A percentile compares a stretch with the other conserved stretches of the same genome.
Evolutionary conservation across 2,329 filamentous ascomycete genomes (phyloP).

Genomic region (Emericellopsis cladophorae): DNA sequence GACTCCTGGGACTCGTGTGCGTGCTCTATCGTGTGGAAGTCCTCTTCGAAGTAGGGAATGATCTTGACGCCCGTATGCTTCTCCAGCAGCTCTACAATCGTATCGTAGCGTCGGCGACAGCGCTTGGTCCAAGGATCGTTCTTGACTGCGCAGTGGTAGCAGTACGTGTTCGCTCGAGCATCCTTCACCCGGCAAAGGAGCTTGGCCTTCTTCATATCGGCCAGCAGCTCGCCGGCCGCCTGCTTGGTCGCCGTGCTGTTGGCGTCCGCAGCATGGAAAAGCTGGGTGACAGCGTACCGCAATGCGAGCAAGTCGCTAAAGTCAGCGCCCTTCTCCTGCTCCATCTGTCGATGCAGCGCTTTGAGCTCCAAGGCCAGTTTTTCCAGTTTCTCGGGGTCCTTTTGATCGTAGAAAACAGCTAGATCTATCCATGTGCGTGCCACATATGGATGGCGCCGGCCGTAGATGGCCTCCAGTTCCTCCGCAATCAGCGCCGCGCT

Average conservation of each 20-base stretch:
- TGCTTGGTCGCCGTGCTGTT: slow-evolving; percentile 19
- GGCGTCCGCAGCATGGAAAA: slow-evolving; percentile 21
- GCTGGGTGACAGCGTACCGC: slow-evolving; percentile 26
- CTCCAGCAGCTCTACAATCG: slow-evolving; percentile 21
- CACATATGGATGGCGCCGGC: slow-evolving; percentile 28
- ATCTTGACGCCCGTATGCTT: slow-evolving; percentile 23
- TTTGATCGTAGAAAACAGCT: slow-evolving; percentile 24
- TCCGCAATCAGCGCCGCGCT: slow-evolving; percentile 27
- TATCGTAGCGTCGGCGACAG: slow-evolving; percentile 26
- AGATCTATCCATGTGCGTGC: slow-evolving; percentile 28
- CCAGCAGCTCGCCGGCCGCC: slow-evolving; percentile 23
- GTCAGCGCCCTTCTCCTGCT: slow-evolving; percentile 17
- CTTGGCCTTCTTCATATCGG: slow-evolving; percentile 18
- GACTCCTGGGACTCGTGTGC: slow-evolving; percentile 15
- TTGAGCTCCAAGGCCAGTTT: slow-evolving; percentile 24
- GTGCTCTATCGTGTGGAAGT: slow-evolving; percentile 27
- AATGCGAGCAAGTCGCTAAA: slow-evolving; percentile 22
- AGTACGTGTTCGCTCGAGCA: slow-evolving; percentile 23
- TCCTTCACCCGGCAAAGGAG: slow-evolving; percentile 22
- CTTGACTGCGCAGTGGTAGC: slow-evolving; percentile 29
- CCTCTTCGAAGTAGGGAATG: slow-evolving; percentile 28
- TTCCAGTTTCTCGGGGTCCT: slow-evolving; percentile 20
- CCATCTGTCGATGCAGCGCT: slow-evolving; percentile 19
- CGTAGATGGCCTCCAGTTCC: slow-evolving; percentile 29
- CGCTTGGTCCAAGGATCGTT: slow-evolving; percentile 29